These are phyloP conservation scores for Russula compacta DNA, from an alignment of 768 basidiomycete genomes.

Conservation along the genomic window DNA sequence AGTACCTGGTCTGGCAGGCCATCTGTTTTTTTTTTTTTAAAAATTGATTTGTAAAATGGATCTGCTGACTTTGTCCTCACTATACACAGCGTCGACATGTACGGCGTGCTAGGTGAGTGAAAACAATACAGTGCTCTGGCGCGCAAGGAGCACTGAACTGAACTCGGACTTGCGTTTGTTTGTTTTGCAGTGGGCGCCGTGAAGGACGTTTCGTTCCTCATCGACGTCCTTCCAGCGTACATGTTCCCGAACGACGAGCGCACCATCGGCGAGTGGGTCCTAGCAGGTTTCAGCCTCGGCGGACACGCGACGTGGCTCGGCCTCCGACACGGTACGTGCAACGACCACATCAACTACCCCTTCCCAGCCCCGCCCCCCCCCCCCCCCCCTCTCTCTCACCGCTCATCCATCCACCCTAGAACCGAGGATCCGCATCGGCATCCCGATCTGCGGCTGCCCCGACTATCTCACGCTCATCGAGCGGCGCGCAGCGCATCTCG, in stretches of 20 bases:
- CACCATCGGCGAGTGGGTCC: conserved; percentile 55
- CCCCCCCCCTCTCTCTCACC: conserved; percentile 10
- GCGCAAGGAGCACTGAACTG: background rate
- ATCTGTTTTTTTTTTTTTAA: background rate
- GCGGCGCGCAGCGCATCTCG: conserved; percentile 40
- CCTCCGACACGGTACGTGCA: conserved; percentile 36
- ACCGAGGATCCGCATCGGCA: conserved; percentile 34
- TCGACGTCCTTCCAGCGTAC: conserved; percentile 69
- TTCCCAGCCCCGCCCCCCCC: too few species aligned
- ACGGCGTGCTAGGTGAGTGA: conserved; percentile 34
- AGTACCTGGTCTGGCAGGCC: conserved; percentile 16
- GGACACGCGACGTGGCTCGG: conserved; percentile 78
- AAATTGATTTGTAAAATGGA: too few species aligned
- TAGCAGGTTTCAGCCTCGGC: conserved; percentile 72
- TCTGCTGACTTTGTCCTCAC: conserved; percentile 16
- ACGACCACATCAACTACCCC: too few species aligned
- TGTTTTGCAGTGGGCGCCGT: conserved; percentile 48
- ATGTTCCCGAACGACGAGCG: conserved; percentile 62
- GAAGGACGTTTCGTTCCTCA: conserved; percentile 68
- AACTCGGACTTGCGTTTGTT: background rate
- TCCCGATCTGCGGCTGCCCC: conserved; percentile 55
- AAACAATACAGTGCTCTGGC: background rate
- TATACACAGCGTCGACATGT: conserved; percentile 38
- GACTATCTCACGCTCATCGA: conserved; percentile 51
- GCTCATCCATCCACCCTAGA: conserved; percentile 24